Conservation (phyloP, 495 filamentous ascomycete species). For the Penicilliopsis zonata region DNA sequence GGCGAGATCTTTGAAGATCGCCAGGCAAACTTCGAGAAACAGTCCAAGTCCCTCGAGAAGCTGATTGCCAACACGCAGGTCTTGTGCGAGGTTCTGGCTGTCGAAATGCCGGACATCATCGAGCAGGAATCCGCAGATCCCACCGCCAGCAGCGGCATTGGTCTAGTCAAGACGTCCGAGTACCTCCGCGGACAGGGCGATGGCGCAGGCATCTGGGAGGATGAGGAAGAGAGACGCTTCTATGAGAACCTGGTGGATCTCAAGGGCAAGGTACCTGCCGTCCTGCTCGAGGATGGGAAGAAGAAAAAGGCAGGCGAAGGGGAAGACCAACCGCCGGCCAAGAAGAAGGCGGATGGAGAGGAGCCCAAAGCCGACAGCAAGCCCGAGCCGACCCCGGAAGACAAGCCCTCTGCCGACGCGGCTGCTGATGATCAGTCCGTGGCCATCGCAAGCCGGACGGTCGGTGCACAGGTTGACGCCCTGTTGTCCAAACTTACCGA, state of each 20-base stretch:
- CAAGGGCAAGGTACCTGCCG: conserved; percentile 87
- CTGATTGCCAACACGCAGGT: conserved; percentile 83
- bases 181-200: conserved; percentile 84
- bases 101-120: conserved; percentile 90
- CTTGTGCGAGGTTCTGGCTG: conserved; percentile 74
- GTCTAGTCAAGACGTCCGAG: conserved; percentile 86
- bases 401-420: conserved; percentile 39
- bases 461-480: conserved; percentile 92
- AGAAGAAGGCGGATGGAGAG: conserved; percentile 33
- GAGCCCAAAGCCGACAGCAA: conserved; percentile 22
- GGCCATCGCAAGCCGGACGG: conserved; percentile 93
- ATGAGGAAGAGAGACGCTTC: conserved; percentile 94
- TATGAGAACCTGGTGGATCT: conserved; percentile 95
- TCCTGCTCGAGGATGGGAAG: conserved; percentile 86
- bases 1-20: conserved; percentile 98
- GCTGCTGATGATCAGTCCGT: conserved; percentile 90
- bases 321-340: conserved; percentile 59
- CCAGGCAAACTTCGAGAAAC: conserved; percentile 89
- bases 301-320: conserved; percentile 80
- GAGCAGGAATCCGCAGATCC: conserved; percentile 62
- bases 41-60: conserved; percentile 82
- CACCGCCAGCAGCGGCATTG: conserved; percentile 63
- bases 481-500: conserved; percentile 80
- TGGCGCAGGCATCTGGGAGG: conserved; percentile 97
- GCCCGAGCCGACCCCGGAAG: conserved; percentile 26